Conservation (phyloP, 2,329 filamentous ascomycete genomes). For the Clonostachys chloroleuca region DNA sequence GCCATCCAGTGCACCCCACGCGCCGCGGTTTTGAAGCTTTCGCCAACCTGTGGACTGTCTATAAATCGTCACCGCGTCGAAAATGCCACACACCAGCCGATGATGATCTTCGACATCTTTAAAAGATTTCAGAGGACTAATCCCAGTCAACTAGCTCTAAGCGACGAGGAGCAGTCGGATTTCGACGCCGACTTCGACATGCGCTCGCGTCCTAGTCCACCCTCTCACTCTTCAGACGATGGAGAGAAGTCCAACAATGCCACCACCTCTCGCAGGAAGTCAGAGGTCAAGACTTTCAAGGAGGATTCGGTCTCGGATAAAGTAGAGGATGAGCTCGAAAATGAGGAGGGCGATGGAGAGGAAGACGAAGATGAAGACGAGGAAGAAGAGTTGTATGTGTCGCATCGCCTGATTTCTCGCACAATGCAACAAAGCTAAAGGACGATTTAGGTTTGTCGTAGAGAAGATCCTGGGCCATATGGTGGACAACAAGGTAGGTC, state of each 20-base stretch:
- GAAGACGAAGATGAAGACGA: constrained; percentile 29
- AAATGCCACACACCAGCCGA: too few relatives aligned
- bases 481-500: constrained; percentile 48
- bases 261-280: neutral
- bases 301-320: neutral
- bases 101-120: too few relatives aligned
- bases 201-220: neutral
- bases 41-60: neutral
- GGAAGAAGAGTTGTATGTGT: constrained; percentile 36
- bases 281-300: neutral
- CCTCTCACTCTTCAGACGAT: neutral
- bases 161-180: constrained; percentile 2
- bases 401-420: constrained; percentile 8
- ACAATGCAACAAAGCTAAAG: constrained; percentile 5
- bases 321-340: constrained; percentile 13
- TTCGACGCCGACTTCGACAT: neutral
- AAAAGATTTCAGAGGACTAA: too few relatives aligned
- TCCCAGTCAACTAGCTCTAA: neutral
- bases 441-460: constrained; percentile 58
- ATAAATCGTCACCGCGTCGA: neutral
- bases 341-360: constrained; percentile 22
- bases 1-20: too few relatives aligned
- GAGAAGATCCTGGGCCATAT: constrained; percentile 68
- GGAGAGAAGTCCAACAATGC: neutral
- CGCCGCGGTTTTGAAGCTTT: neutral